Evolutionary conservation across 257 asterid species (phyloP).

Genomic region (Ilex aquifolium): DNA sequence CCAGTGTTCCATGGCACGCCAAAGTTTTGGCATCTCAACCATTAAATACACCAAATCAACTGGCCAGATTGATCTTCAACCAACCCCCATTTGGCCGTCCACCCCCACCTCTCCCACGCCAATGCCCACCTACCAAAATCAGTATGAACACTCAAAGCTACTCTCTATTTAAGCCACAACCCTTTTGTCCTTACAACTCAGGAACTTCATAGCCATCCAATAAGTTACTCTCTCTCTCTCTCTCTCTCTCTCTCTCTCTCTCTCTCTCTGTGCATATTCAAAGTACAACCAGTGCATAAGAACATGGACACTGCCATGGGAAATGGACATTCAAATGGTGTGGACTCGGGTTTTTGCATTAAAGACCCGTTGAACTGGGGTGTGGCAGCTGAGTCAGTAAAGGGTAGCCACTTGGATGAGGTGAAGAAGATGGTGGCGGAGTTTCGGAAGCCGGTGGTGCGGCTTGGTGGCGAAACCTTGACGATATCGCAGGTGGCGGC

Average conservation of each 20-base stretch:
- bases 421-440: slow-evolving; percentile 84
- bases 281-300: background rate
- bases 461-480: slow-evolving; percentile 69
- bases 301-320: slow-evolving; percentile 23
- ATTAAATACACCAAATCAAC: slow-evolving; percentile 16
- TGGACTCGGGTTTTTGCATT: slow-evolving; percentile 29
- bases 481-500: slow-evolving; percentile 88
- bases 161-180: slow-evolving; percentile 43
- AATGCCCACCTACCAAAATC: slow-evolving; percentile 59
- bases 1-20: slow-evolving; percentile 15
- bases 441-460: slow-evolving; percentile 66
- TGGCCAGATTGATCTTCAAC: slow-evolving; percentile 44
- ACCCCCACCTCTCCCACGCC: slow-evolving; percentile 1
- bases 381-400: slow-evolving; percentile 64
- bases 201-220: background rate
- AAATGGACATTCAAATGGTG: slow-evolving; percentile 26
- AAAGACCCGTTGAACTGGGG: slow-evolving; percentile 81
- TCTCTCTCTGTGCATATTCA: too few relatives aligned
- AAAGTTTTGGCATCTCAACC: slow-evolving; percentile 29
- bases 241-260: too few relatives aligned
- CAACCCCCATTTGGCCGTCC: slow-evolving; percentile 27
- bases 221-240: too few relatives aligned
- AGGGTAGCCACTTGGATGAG: slow-evolving; percentile 85
- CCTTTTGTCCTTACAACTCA: slow-evolving; percentile 16
- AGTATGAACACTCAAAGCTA: slow-evolving; percentile 4